A percentile compares a stretch with the other conserved stretches of the same genome.
phyloP scores from a whole-genome alignment of 495 filamentous ascomycete species.

The Penicillium paxilli region DNA sequence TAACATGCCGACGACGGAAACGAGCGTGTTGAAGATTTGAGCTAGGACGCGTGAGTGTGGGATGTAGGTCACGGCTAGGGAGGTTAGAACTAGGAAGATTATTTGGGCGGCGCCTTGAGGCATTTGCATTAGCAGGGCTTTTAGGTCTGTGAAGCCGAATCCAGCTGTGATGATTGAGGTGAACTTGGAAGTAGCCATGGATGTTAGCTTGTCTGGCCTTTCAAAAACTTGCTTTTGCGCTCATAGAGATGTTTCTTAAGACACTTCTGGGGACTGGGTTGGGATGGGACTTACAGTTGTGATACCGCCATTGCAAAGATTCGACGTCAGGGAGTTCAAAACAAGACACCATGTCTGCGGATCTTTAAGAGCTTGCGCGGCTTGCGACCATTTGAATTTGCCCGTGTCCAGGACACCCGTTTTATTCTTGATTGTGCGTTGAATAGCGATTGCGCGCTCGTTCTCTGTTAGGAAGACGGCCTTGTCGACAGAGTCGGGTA shows the following conservation, averaged over 20 bases:
- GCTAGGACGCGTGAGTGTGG: constrained; percentile 28
- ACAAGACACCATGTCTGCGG: constrained; percentile 33
- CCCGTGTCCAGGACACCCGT: constrained; percentile 48
- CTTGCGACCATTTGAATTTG: constrained; percentile 40
- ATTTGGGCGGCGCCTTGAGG: constrained; percentile 40
- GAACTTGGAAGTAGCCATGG: constrained; percentile 31
- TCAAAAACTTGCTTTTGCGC: too few relatives aligned
- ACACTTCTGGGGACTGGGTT: not conserved
- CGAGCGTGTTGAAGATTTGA: constrained; percentile 33
- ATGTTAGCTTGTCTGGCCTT: too few relatives aligned
- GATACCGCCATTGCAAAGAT: constrained; percentile 30
- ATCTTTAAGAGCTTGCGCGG: constrained; percentile 30
- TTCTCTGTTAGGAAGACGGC: constrained; percentile 54
- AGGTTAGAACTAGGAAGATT: constrained; percentile 35
- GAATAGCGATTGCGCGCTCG: constrained; percentile 43
- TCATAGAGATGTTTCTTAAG: not conserved
- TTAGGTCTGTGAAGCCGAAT: constrained; percentile 39
- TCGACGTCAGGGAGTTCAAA: constrained; percentile 29
- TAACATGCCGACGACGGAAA: constrained; percentile 54
- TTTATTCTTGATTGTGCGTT: constrained; percentile 49
- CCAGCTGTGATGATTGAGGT: constrained; percentile 39
- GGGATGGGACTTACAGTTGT: constrained; percentile 19
- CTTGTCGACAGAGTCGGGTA: constrained; percentile 55
- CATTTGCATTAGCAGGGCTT: constrained; percentile 41
- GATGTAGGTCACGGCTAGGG: constrained; percentile 28